phyloP scores from a whole-genome alignment of 139 green algal species.

The Spirogloea muscicola region DNA sequence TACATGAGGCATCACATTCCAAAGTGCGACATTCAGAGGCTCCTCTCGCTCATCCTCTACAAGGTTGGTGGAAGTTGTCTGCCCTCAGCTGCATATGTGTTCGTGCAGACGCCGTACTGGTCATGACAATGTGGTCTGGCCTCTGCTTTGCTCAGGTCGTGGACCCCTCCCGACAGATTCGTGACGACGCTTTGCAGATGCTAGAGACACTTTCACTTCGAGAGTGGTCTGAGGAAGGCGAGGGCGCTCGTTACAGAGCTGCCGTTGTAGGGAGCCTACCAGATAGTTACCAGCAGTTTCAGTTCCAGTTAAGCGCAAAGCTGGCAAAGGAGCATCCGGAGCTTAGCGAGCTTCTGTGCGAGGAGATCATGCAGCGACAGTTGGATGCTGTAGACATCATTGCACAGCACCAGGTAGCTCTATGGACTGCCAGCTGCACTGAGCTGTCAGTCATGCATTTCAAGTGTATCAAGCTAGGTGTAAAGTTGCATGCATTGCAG shows the following conservation, averaged over 20 bases:
- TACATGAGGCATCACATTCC: slow-evolving; percentile 42
- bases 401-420: slow-evolving; percentile 47
- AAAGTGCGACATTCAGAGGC: slow-evolving; percentile 45
- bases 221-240: slow-evolving; percentile 26
- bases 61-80: no score
- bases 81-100: no score
- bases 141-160: slow-evolving; percentile 24
- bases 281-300: slow-evolving; percentile 81
- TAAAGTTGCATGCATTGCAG: not conserved
- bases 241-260: slow-evolving; percentile 1
- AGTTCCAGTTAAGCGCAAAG: slow-evolving; percentile 68
- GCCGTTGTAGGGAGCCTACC: slow-evolving; percentile 51
- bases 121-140: no score
- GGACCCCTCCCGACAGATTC: slow-evolving; percentile 57
- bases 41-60: slow-evolving; percentile 85
- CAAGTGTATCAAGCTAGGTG: not conserved
- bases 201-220: slow-evolving; percentile 62
- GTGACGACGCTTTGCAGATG: slow-evolving; percentile 78
- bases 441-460: not conserved
- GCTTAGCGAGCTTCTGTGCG: slow-evolving; percentile 70
- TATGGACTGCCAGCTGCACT: not conserved
- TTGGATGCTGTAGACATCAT: slow-evolving; percentile 52
- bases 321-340: slow-evolving; percentile 75
- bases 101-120: no score
- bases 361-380: slow-evolving; percentile 75